Base-by-base conservation (phyloP, 345 rosid genomes). In the Sonneratia alba region DNA sequence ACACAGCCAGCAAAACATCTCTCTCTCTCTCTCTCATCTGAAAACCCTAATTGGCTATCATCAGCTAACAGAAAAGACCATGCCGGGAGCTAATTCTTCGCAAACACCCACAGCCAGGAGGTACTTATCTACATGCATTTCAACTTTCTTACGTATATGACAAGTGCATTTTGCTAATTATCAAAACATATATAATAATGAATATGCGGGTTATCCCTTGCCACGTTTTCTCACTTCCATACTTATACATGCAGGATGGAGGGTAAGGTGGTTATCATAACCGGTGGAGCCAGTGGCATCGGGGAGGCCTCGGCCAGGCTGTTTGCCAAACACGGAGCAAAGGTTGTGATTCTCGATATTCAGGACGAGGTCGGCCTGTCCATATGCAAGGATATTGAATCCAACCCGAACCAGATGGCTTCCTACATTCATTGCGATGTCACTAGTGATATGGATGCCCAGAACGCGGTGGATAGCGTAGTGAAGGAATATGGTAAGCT, bases 361-460 rank as follows among this genome's bases (percentile, higher is more conserved):
- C 66, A 65, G 55, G 74, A 77, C 0, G 74, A 77, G 19, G 49
- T 77, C 9, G 77, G 76, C 66, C 18, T 63, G 73, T 69, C 70
- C 0, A 38, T 77, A 5, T 69, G 80, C 70, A 1, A 1, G 36
- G 70, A 77, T 24, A 8, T 72, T 16, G 32, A 12, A n/a, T 43
- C 70, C 7, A 51, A 24, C 37, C 16, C n/a, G 19, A 45, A 67
- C 1, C 45, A 69, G 0, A 53, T 19, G 0, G 68, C 66, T 14
- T 69, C 71, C 62, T 77, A 22, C 47, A 63, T 77, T 18, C 77
- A 73, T 5, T 77, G 74, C 37, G 81, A 78, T 16, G 81, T 78
- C 2, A 64, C 78, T 1, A 40, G 51, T 21, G 81, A 78, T 59
- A 16, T 47, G 15, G 77, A 74, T 43, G 55, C 68, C 13, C 43